A percentile compares a stretch with the other conserved stretches of the same genome.
Evolutionary conservation across 768 basidiomycete species (phyloP).

Genomic region (Scleroderma citrinum): DNA sequence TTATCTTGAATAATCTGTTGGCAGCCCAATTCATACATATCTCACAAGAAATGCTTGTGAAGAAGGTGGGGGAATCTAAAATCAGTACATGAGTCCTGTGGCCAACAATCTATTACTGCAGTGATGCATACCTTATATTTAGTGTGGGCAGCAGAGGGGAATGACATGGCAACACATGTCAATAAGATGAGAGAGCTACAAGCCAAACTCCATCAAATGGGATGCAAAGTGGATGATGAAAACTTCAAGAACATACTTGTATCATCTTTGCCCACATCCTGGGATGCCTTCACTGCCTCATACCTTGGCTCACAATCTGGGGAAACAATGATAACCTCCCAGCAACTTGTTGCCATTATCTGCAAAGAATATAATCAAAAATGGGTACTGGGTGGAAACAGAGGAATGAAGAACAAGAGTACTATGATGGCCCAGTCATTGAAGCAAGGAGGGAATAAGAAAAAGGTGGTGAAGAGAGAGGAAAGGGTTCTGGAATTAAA

Average conservation of each 20-base stretch:
- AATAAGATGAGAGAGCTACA: background rate
- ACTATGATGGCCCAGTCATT: background rate
- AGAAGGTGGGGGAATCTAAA: constrained; percentile 1
- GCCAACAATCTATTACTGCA: background rate
- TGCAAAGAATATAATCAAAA: background rate
- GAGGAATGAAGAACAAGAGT: background rate
- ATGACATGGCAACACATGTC: background rate
- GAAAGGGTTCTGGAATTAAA: too few species aligned
- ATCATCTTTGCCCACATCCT: background rate
- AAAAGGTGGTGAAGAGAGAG: too few species aligned
- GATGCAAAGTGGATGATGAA: background rate
- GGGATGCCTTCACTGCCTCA: constrained; percentile 1
- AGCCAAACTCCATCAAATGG: background rate
- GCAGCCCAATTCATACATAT: background rate
- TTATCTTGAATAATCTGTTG: background rate
- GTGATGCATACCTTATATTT: background rate
- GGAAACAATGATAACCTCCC: background rate
- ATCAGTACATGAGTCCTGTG: background rate
- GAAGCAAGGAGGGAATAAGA: too few species aligned
- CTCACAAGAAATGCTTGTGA: too few species aligned
- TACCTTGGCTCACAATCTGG: background rate
- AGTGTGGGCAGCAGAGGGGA: background rate
- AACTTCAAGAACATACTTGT: background rate
- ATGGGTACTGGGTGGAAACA: background rate
- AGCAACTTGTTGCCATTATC: background rate